Base-by-base conservation (phyloP, 495 filamentous ascomycete species). In the Trichocladium antarcticum region DNA sequence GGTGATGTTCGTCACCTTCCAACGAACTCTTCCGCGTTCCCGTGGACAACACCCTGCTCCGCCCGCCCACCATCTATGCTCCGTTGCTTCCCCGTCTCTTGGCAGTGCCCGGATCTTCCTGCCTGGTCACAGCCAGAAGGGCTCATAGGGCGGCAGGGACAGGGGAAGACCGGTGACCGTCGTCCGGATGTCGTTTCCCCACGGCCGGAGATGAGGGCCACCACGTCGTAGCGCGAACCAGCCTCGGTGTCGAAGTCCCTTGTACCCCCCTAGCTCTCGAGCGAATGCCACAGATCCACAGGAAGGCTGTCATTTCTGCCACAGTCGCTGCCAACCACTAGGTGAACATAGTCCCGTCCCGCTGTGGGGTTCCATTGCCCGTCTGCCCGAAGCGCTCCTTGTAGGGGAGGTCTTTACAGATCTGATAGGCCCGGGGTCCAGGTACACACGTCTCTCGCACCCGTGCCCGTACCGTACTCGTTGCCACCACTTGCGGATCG, bases 401-500 rank as follows among this genome's bases (percentile, higher is more conserved):
- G 17, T 17, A 35, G 46, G 37, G 41, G 37, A 48, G 27, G 16
- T 11, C 19, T 41, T 35, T 32, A 34, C 28, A 2, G 27, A 41
- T 37, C 3, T 48, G 46, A 41, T 48, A 48, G 46, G 46, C 28
- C 37, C 28, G 27, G n/a, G 17, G 2, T 10, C 19, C 19, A 28
- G 19, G 1, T 11, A 14, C 5, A 6, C 5, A 22, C 35, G 12
- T 15, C 38, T 41, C 15, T n/a, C n/a, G n/a, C n/a, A n/a, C 19
- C 36, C 17, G 10, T 11, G 31, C 31, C 7, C 36, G 4, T 4
- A 19, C 42, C 29, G 15, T 17, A 16, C 47, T 38, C 47, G 16
- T 42, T 49, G 38, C 29, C 31, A 49, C 20, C 38, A 38, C 38
- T 36, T 38, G 38, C 47, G 47, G 20, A 37, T 49, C 47, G 47